Conservation (phyloP, 352 stramenopile genomes). For the Plasmopara muralis region DNA sequence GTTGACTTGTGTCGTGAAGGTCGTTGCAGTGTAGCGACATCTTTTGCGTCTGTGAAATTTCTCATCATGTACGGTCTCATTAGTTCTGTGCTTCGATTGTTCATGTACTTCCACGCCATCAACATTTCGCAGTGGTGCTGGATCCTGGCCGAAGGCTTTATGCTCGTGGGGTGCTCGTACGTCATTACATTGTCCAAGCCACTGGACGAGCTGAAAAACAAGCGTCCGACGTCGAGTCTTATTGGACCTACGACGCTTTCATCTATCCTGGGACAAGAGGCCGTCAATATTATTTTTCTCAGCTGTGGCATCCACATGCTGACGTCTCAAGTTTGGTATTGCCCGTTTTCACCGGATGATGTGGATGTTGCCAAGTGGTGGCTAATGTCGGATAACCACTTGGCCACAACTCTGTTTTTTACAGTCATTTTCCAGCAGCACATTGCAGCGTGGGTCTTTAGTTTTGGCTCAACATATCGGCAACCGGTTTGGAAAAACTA, state of each 20-base stretch:
- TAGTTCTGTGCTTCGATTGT: conserved; percentile 67
- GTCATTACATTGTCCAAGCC: conserved; percentile 61
- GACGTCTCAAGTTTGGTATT: conserved; percentile 57
- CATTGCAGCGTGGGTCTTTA: conserved; percentile 45
- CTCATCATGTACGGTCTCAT: conserved; percentile 87
- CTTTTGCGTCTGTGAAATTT: conserved; percentile 81
- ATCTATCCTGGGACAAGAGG: conserved; percentile 44
- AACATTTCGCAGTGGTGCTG: conserved; percentile 85
- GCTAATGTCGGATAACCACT: conserved; percentile 62
- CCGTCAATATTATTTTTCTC: conserved; percentile 75
- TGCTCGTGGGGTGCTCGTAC: conserved; percentile 76
- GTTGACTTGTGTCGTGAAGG: conserved; percentile 77
- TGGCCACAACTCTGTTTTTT: conserved; percentile 52
- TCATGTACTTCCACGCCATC: conserved; percentile 83
- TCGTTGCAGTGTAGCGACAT: conserved; percentile 71
- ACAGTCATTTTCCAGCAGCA: conserved; percentile 65
- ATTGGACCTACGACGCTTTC: conserved; percentile 68
- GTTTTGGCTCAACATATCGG: conserved; percentile 60
- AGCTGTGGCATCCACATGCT: conserved; percentile 54
- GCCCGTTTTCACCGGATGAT: conserved; percentile 53
- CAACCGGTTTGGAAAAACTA: conserved; percentile 54
- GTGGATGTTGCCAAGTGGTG: conserved; percentile 70
- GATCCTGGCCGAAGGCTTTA: conserved; percentile 75
- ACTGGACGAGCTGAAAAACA: conserved; percentile 43
- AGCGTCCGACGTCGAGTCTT: conserved; percentile 77